Base-by-base conservation (phyloP, 345 rosid genomes). In the Euphorbia lathyris region DNA sequence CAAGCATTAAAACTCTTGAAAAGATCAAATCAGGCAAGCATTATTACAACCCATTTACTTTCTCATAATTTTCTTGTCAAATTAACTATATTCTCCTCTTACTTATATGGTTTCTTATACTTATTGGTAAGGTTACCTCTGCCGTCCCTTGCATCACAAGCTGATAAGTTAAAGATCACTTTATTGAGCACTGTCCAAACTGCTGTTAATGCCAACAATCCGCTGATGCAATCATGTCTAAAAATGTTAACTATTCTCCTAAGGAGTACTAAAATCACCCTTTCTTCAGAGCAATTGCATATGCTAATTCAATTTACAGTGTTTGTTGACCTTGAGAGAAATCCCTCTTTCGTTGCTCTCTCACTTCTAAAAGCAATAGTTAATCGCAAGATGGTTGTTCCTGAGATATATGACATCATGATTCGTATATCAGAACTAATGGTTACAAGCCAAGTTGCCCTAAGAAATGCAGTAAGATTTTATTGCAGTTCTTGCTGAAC, bases 281-380 rank as follows among this genome's bases (percentile, higher is more conserved):
- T 92, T 62, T 87, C 99, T 34, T 73, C 87, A 2, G 93, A 90
- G 66, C 96, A 95, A 72, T 61, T 90, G 43, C 87, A 77, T 63
- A 59, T 84, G 70, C 77, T 92, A 70, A 81, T 92, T 75, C 88
- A 81, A 78, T 90, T 90, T 76, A 97, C 97, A 14, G 58, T 92
- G 71, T 95, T 95, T 84, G 84, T 81, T 66, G 97, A 95, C 77
- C 87, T 92, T 56, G 96, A 87, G 65, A 88, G 88, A 71, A 80
- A 84, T 76, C 80, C 96, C 60, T 88, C 97, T 42, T 74, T 63
- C 79, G 66, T 82, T 63, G 88, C 96, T 52, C 88, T 95, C 50
- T 80, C 88, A 19, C 96, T 95, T 70, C 82, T 95, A 59, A 86
- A 84, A 73, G 96, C 96, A 67, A 86, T 95, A 7, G 81, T 95